phyloP scores from a whole-genome alignment of 164 flowering plant genomes.

The Kalanchoe fedtschenkoi region DNA sequence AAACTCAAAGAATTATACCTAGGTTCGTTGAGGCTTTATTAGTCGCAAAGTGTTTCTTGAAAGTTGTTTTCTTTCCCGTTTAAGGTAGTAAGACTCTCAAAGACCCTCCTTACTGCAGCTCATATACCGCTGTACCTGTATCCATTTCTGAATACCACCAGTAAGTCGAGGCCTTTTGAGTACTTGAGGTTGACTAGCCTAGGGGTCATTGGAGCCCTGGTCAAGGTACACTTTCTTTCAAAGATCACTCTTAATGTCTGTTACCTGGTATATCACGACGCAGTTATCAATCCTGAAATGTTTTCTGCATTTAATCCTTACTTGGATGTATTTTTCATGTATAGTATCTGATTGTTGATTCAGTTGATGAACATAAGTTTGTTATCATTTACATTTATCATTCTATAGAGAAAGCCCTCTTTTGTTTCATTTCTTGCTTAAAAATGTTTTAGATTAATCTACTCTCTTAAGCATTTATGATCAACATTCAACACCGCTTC shows the following conservation, averaged over 20 bases:
- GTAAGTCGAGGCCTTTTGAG: constrained; percentile 83
- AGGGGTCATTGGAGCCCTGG: constrained; percentile 92
- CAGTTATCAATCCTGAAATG: not conserved
- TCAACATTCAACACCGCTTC: not conserved
- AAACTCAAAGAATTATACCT: not conserved
- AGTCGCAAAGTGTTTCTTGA: not conserved
- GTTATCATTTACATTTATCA: not conserved
- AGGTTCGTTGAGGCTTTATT: not conserved
- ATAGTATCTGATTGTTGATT: not conserved
- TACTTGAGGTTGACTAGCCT: constrained; percentile 86
- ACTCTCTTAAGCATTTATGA: not conserved
- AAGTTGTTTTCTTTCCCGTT: not conserved
- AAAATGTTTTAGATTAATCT: not conserved
- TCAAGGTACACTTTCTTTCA: constrained; percentile 53
- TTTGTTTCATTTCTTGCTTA: not conserved
- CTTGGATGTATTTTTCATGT: not conserved
- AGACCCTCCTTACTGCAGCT: constrained; percentile 42
- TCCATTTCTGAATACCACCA: constrained; percentile 81
- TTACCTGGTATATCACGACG: not conserved
- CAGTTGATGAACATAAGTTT: not conserved
- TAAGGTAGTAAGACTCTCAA: not conserved
- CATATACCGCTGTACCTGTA: constrained; percentile 85
- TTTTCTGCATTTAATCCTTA: not conserved
- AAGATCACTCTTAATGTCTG: not conserved
- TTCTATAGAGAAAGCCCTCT: not conserved